Conservation (phyloP, 2,329 filamentous ascomycete species). For the Zymoseptoria passerinii region DNA sequence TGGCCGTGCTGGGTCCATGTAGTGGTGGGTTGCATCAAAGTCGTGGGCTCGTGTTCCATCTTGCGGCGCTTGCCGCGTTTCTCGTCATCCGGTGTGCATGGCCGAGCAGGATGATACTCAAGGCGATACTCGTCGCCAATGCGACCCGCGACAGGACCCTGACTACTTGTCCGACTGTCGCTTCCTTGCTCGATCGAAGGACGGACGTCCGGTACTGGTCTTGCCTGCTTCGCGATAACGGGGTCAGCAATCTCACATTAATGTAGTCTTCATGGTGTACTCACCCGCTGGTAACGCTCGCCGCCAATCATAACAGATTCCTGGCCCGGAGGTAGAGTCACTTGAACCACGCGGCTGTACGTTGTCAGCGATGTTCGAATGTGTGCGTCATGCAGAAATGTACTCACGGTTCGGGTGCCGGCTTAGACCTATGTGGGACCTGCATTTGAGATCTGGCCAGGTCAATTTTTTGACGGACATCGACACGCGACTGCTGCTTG, state of each 20-base stretch:
- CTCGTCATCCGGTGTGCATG: not conserved
- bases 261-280: not conserved
- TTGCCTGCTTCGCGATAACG: not conserved
- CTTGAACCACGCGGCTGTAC: constrained; percentile 10
- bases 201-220: not conserved
- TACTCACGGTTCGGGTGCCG: not conserved
- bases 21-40: not conserved
- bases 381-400: not conserved
- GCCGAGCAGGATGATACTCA: not conserved
- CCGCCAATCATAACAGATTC: constrained; percentile 11
- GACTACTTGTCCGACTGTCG: not conserved
- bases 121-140: not conserved
- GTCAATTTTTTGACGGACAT: constrained; percentile 17
- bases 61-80: not conserved
- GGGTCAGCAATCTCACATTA: not conserved
- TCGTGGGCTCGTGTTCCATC: not conserved
- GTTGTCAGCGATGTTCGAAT: not conserved
- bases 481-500: constrained; percentile 8
- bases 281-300: constrained; percentile 8
- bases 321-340: constrained; percentile 9
- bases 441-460: constrained; percentile 14
- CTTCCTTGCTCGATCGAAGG: not conserved
- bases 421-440: constrained; percentile 1
- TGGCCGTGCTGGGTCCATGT: not conserved
- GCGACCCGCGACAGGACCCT: not conserved